Evolutionary conservation across 495 filamentous ascomycete species (phyloP), one percentile per base, ranked within the genome.

Genomic region (Cladorrhinum samala): DNA sequence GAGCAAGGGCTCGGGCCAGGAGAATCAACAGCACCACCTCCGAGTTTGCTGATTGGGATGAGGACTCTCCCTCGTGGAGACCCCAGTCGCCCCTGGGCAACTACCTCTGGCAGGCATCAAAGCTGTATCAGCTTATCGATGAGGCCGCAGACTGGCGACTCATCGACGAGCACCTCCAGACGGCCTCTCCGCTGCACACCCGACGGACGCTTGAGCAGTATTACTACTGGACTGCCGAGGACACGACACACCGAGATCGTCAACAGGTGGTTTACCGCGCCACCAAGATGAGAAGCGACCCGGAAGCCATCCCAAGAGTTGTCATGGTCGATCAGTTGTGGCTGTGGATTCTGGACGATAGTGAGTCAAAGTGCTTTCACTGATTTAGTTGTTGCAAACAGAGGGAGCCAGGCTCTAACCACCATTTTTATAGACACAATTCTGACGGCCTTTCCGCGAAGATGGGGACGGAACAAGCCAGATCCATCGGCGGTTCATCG

Each of bases 271-370:
- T 61, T 1, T 61, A 58, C 39, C 55, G 58, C 21, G 58, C 50
- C 3, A 61, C 58, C 3, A 23, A 52, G 36, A 48, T 55, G 55
- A 45, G 52, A 44, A 61, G 54, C 21, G 58, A 61, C 19, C 52
- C 52, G 5, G 58, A 61, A 38, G 55, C 58, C 4, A 61, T 84
- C n/a, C 77, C 81, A 0, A 80, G 86, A 50, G 77, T 88, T 9
- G 77, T 87, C 57, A 89, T 88, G 85, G 84, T 86, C 2, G 85
- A 88, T 53, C 84, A 88, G 61, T 68, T 88, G 8, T 88, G 84
- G 84, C 76, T 88, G 72, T 88, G 83, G 83, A 78, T 87, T 21
- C 54, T 88, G 13, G 83, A 84, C 18, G 76, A 77, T 9, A 60
- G 57, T 59, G 18, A 23, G 42, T 20, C 16, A 23, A 2, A 39